Conservation (phyloP, 2,329 filamentous ascomycete genomes). For the Talaromyces sp. region DNA sequence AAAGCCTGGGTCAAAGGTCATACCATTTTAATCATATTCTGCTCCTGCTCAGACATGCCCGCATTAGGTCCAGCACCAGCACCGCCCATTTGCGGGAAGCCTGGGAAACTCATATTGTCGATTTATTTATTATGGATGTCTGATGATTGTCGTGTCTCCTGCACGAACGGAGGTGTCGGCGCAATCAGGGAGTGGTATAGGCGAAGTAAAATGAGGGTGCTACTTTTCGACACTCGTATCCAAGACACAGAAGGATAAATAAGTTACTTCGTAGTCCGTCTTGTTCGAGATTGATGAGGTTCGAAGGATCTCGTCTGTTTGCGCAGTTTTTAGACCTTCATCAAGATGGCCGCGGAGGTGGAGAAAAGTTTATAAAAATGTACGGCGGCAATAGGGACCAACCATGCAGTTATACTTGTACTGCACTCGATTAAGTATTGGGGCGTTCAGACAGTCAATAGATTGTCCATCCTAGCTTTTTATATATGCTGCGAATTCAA, state of each 20-base stretch:
- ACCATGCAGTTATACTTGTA: not conserved
- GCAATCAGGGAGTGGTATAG: not conserved
- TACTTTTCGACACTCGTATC: not conserved
- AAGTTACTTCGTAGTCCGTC: not conserved
- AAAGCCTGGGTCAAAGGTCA: not conserved
- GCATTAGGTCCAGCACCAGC: slow-evolving; percentile 27
- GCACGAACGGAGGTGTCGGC: not conserved
- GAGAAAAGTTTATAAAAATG: slow-evolving; percentile 13
- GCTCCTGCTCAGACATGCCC: slow-evolving; percentile 46
- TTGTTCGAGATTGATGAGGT: not conserved
- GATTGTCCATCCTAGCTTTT: not conserved
- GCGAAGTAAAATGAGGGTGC: not conserved
- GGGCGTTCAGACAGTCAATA: not conserved
- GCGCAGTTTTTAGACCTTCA: not conserved
- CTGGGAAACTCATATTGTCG: slow-evolving; percentile 35
- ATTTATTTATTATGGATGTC: not conserved
- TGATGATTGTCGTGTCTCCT: not conserved
- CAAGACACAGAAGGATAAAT: not conserved
- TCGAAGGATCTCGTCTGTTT: not conserved
- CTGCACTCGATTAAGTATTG: not conserved
- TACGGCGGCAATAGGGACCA: slow-evolving; percentile 9
- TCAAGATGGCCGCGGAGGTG: slow-evolving; percentile 2
- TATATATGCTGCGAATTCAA: not conserved
- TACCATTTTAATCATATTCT: slow-evolving; percentile 48
- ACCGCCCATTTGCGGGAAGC: slow-evolving; percentile 30